phyloP scores from a whole-genome alignment of 345 rosid species.

The Camelina neglecta region DNA sequence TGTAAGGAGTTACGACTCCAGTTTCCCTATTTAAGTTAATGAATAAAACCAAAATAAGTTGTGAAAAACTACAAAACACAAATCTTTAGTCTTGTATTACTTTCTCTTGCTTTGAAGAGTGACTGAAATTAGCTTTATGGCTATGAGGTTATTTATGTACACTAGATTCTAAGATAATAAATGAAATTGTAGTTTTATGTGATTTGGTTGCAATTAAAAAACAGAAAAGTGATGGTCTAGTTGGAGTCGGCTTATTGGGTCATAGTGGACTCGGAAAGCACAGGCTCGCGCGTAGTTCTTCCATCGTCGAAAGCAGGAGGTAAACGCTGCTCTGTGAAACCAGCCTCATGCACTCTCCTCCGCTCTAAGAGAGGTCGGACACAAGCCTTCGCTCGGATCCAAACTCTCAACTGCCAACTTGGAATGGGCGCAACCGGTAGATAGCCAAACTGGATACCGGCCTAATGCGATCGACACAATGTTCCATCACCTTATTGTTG shows the following conservation, averaged over 20 bases:
- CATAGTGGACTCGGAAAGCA: constrained; percentile 15
- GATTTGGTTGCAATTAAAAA: too few species aligned
- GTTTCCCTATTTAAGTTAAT: too few species aligned
- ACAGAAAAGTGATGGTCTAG: not conserved
- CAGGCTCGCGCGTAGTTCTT: constrained; percentile 41
- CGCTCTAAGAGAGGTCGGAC: constrained; percentile 7
- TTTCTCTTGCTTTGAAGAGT: too few species aligned
- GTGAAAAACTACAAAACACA: too few species aligned
- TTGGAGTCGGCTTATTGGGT: not conserved
- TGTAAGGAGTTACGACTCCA: too few species aligned
- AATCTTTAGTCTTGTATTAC: too few species aligned
- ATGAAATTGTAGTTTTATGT: too few species aligned
- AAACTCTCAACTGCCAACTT: constrained; percentile 39
- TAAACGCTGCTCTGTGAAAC: constrained; percentile 55
- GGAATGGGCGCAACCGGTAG: constrained; percentile 43
- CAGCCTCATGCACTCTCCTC: constrained; percentile 52
- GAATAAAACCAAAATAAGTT: too few species aligned
- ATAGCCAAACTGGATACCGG: not conserved
- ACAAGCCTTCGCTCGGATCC: constrained; percentile 34
- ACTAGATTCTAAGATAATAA: too few species aligned
- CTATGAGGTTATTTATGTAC: too few species aligned
- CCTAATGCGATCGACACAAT: not conserved
- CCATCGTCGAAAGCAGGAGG: constrained; percentile 50
- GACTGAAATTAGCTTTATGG: too few species aligned
- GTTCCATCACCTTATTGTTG: not conserved